Evolutionary conservation across 225 moss, liverwort and hornwort genomes (phyloP).

Genomic region (Sphagnum contortum): DNA sequence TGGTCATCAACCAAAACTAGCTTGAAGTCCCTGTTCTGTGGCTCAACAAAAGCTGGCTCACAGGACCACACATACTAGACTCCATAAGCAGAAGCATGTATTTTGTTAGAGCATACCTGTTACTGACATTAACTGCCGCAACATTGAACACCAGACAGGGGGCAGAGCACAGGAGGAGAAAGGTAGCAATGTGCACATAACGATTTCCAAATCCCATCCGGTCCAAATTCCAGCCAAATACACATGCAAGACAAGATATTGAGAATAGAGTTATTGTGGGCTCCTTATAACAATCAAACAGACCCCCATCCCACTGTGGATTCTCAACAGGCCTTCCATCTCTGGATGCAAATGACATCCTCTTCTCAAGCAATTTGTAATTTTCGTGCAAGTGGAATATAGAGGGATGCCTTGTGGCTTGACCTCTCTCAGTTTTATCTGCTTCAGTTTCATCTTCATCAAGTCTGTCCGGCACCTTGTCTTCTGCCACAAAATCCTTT

Average conservation of each 20-base stretch:
- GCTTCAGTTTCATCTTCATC: slow-evolving; percentile 16
- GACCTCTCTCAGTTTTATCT: slow-evolving; percentile 5
- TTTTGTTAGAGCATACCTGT: slow-evolving; percentile 11
- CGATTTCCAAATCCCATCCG: slow-evolving; percentile 95
- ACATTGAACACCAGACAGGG: slow-evolving; percentile 80
- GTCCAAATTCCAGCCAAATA: slow-evolving; percentile 89
- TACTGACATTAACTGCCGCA: slow-evolving; percentile 70
- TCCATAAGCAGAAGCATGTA: no score
- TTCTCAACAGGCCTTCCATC: slow-evolving; percentile 44
- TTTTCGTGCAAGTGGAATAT: slow-evolving; percentile 34
- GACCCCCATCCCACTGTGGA: slow-evolving; percentile 78
- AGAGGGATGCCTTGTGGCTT: background rate
- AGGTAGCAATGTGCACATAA: slow-evolving; percentile 73
- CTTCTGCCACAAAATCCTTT: slow-evolving; percentile 44
- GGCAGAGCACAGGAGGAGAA: slow-evolving; percentile 62
- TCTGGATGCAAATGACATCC: slow-evolving; percentile 57
- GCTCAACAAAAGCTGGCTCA: no score
- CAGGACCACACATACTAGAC: no score
- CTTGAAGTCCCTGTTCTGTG: no score
- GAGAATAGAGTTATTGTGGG: slow-evolving; percentile 60
- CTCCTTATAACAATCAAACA: slow-evolving; percentile 49
- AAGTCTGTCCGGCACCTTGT: slow-evolving; percentile 1
- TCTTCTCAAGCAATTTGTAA: slow-evolving; percentile 69
- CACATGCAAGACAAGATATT: slow-evolving; percentile 59
- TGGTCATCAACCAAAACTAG: no score